phyloP scores from a whole-genome alignment of 352 stramenopile genomes.

The Phytophthora sp. region DNA sequence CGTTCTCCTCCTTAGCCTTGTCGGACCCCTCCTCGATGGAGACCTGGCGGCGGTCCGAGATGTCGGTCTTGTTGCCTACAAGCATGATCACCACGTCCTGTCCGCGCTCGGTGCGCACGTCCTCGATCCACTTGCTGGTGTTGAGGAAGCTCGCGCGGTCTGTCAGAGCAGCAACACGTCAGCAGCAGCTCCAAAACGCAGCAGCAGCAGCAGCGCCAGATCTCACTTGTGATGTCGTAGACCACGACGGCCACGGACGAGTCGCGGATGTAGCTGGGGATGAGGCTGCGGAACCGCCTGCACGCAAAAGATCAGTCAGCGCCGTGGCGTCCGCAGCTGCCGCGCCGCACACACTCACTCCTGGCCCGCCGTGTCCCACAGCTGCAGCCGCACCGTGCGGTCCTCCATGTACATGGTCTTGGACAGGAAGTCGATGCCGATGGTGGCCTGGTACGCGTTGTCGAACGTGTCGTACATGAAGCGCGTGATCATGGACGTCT shows the following conservation, averaged over 20 bases:
- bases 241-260: constrained; percentile 99
- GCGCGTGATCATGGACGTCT: constrained; percentile 99
- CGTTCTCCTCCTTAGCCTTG: constrained; percentile 97
- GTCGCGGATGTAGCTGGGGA: constrained; percentile 98
- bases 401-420: constrained; percentile 99
- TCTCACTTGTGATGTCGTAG: constrained; percentile 98
- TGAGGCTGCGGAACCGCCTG: constrained; percentile 93
- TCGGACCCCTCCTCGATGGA: constrained; percentile 98
- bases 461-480: constrained; percentile 99
- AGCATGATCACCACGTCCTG: constrained; percentile 99
- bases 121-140: constrained; percentile 99
- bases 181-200: constrained; percentile 4
- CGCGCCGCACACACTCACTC: constrained; percentile 65
- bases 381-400: constrained; percentile 97
- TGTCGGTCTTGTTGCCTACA: constrained; percentile 99
- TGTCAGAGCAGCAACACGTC: constrained; percentile 18
- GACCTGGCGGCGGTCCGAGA: constrained; percentile 96
- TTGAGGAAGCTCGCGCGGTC: constrained; percentile 98
- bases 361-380: constrained; percentile 99
- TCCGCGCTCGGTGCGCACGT: constrained; percentile 97
- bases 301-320: neutral
- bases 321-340: neutral
- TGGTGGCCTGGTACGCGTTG: constrained; percentile 98
- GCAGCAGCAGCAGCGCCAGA: neutral
- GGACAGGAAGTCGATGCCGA: constrained; percentile 99